Percentiles rank a stretch among this genome's conserved stretches.
Evolutionary conservation across 352 stramenopile species (phyloP).

Genomic region (Hyaloperonospora arabidopsidis): DNA sequence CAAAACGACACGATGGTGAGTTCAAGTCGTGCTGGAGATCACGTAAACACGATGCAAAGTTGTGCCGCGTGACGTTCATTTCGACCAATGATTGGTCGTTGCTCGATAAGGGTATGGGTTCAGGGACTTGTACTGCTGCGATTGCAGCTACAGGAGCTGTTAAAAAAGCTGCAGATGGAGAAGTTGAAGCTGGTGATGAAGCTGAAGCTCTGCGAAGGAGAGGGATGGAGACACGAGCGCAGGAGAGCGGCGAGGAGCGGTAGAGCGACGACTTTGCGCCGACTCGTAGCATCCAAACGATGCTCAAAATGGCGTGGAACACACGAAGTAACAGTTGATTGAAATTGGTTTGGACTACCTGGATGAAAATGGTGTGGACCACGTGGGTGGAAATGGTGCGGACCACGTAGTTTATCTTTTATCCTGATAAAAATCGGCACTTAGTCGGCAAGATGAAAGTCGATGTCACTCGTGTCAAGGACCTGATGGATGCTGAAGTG

Average conservation of each 20-base stretch:
- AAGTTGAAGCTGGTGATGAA: conserved; percentile 1
- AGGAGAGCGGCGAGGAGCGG: conserved; percentile 12
- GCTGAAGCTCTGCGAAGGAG: neutral
- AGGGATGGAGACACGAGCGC: conserved; percentile 4
- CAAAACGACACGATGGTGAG: conserved; percentile 54
- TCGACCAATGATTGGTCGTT: conserved; percentile 1
- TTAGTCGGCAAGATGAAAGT: conserved; percentile 13
- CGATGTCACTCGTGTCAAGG: conserved; percentile 38
- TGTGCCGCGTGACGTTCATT: conserved; percentile 82
- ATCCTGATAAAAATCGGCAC: too few relatives aligned
- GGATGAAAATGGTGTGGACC: too few relatives aligned
- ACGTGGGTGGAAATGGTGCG: too few relatives aligned
- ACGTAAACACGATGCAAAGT: conserved; percentile 53
- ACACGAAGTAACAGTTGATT: too few relatives aligned
- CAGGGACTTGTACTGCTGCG: neutral
- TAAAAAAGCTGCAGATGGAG: neutral
- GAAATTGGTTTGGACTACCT: too few relatives aligned
- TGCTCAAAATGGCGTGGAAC: too few relatives aligned
- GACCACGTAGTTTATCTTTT: neutral
- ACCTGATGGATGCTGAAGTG: conserved; percentile 44
- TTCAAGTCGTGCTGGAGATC: conserved; percentile 57
- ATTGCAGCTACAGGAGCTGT: neutral
- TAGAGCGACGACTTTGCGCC: conserved; percentile 21
- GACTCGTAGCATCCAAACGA: conserved; percentile 21
- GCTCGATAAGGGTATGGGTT: too few relatives aligned